Conservation (phyloP, 169 alveolate genomes). For the Eimeria sp. region DNA sequence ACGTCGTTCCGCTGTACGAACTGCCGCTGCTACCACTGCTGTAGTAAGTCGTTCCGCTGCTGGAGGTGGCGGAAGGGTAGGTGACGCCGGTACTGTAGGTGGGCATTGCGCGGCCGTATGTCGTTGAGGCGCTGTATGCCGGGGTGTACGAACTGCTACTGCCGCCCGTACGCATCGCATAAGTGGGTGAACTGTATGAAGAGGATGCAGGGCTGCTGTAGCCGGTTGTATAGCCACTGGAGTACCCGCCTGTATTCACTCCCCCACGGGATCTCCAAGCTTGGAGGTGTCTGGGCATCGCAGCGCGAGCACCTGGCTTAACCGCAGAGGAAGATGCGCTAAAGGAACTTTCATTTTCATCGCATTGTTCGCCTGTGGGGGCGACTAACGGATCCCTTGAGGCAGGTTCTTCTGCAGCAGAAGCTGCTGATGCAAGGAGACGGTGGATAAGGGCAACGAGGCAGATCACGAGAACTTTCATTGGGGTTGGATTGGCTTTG, state of each 20-base stretch:
- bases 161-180: neutral
- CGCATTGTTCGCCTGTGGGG: conserved; percentile 18
- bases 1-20: conserved; percentile 29
- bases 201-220: conserved; percentile 35
- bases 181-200: conserved; percentile 11
- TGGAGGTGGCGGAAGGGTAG: conserved; percentile 39
- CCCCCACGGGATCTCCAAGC: conserved; percentile 65
- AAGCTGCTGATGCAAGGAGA: neutral
- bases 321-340: neutral
- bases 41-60: conserved; percentile 61
- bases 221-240: conserved; percentile 34
- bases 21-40: conserved; percentile 52
- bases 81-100: conserved; percentile 34
- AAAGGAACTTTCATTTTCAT: neutral
- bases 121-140: conserved; percentile 10
- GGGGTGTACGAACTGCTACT: conserved; percentile 16
- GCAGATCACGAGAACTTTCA: neutral
- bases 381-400: neutral
- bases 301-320: neutral
- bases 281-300: conserved; percentile 36
- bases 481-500: neutral
- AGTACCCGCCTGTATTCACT: neutral
- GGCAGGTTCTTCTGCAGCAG: neutral
- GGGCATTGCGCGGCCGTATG: conserved; percentile 43
- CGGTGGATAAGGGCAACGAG: neutral